Evolutionary conservation across 495 filamentous ascomycete species (phyloP).

Genomic region (Podospora pseudopauciseta): DNA sequence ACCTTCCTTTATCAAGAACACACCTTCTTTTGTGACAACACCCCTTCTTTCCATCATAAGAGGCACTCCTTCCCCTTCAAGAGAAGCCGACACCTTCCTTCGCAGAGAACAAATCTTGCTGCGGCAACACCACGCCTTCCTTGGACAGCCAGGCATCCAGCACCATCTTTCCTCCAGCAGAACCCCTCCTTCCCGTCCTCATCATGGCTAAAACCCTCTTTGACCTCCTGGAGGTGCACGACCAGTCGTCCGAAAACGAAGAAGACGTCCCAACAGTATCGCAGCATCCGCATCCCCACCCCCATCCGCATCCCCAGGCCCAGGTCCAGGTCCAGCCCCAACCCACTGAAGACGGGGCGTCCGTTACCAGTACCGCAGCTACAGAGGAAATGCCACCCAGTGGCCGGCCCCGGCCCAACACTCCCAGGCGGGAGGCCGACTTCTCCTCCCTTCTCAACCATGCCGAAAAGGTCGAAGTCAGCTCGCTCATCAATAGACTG

Average conservation of each 20-base stretch:
- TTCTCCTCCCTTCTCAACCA: slow-evolving; percentile 30
- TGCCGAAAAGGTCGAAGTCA: slow-evolving; percentile 31
- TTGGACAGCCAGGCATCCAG: no score
- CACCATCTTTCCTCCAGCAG: no score
- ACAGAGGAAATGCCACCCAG: slow-evolving; percentile 28
- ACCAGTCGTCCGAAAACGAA: neutral
- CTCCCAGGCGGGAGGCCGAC: slow-evolving; percentile 33
- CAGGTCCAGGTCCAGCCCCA: neutral
- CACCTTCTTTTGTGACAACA: no score
- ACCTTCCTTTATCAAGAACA: no score
- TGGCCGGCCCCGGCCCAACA: slow-evolving; percentile 19
- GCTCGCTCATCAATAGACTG: slow-evolving; percentile 39
- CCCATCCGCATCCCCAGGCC: neutral
- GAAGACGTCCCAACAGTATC: neutral
- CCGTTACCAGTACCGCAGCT: slow-evolving; percentile 8
- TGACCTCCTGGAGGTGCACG: slow-evolving; percentile 4
- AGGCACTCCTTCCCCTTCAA: neutral
- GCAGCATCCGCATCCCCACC: neutral
- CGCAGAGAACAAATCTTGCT: no score
- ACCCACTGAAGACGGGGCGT: slow-evolving; percentile 4
- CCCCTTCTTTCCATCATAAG: neutral
- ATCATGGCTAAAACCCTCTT: slow-evolving; percentile 1
- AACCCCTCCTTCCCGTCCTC: neutral
- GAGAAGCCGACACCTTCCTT: no score
- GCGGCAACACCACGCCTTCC: no score